Conservation (phyloP, 306 rosid species). For the Fragaria nilgerrensis region DNA sequence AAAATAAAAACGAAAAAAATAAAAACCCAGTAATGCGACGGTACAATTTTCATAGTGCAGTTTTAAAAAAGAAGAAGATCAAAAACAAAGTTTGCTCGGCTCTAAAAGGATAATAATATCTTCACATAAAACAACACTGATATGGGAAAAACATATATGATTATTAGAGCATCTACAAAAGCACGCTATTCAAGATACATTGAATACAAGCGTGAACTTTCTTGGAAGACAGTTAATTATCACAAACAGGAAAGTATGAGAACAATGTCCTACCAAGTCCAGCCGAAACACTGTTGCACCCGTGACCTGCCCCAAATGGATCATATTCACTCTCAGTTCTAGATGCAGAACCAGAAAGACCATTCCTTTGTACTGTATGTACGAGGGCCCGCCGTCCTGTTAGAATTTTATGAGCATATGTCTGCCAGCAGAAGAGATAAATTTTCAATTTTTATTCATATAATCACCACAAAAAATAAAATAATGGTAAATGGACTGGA, state of each 20-base stretch:
- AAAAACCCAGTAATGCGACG: background rate
- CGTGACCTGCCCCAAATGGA: slow-evolving; percentile 92
- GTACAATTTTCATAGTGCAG: background rate
- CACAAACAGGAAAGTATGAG: background rate
- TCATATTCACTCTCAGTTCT: slow-evolving; percentile 81
- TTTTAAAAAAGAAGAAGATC: background rate
- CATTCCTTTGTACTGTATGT: slow-evolving; percentile 60
- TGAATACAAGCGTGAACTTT: background rate
- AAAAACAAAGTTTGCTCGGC: background rate
- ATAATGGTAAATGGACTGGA: background rate
- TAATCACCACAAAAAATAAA: background rate
- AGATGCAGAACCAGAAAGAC: slow-evolving; percentile 72
- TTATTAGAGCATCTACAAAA: background rate
- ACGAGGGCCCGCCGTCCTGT: slow-evolving; percentile 80
- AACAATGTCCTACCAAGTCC: slow-evolving; percentile 71
- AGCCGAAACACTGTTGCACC: slow-evolving; percentile 94
- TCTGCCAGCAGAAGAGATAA: slow-evolving; percentile 43
- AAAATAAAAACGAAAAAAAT: no score
- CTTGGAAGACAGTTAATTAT: background rate
- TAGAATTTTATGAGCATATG: slow-evolving; percentile 83
- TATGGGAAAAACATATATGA: background rate
- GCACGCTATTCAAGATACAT: background rate
- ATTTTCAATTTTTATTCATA: background rate
- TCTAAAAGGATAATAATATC: background rate
- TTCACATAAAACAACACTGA: background rate